Conservation (phyloP, 2,329 filamentous ascomycete species). For the Tolypocladium album region DNA sequence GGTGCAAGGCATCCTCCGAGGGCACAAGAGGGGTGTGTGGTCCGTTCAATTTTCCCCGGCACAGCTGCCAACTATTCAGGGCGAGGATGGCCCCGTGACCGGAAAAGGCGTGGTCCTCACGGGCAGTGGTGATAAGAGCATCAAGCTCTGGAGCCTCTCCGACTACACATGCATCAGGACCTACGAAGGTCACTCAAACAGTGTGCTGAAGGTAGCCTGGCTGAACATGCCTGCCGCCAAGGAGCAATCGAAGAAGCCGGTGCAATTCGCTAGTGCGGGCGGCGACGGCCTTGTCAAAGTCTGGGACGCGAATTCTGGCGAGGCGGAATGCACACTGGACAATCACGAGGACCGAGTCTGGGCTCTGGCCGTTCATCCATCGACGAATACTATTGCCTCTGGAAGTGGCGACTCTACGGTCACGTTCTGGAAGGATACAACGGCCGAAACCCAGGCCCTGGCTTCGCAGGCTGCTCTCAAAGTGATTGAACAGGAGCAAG, state of each 20-base stretch:
- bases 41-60: conserved; percentile 81
- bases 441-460: conserved; percentile 64
- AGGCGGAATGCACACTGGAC: conserved; percentile 81
- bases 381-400: conserved; percentile 67
- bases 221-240: conserved; percentile 44
- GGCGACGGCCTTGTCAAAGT: conserved; percentile 94
- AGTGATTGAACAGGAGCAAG: conserved; percentile 87
- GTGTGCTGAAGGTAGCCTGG: conserved; percentile 89
- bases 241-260: conserved; percentile 44
- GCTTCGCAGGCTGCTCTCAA: conserved; percentile 64
- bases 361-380: conserved; percentile 67
- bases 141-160: conserved; percentile 87
- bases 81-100: conserved; percentile 60
- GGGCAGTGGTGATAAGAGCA: conserved; percentile 88
- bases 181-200: conserved; percentile 94
- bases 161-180: conserved; percentile 91
- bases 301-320: conserved; percentile 81
- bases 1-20: conserved; percentile 79
- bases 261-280: conserved; percentile 75
- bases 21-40: conserved; percentile 94
- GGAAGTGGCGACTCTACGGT: conserved; percentile 88
- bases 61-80: conserved; percentile 62
- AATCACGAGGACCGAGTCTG: conserved; percentile 96
- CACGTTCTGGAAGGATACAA: conserved; percentile 93
- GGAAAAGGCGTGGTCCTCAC: conserved; percentile 78